phyloP scores from a whole-genome alignment of 1,139 yeast species.

The Pichia sp. region DNA sequence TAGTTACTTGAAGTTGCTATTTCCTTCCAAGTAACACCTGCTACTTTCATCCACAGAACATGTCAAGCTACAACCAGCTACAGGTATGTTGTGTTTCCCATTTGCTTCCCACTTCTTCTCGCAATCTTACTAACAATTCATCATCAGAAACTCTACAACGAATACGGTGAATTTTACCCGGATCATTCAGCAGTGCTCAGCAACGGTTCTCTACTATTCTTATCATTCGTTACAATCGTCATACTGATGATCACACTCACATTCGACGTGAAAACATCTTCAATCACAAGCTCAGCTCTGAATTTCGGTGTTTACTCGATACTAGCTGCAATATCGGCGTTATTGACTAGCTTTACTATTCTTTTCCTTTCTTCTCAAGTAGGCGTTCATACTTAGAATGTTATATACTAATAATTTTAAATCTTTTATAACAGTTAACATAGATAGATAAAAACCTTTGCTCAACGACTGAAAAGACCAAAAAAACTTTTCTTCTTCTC shows the following conservation, averaged over 20 bases:
- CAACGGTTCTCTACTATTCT: not conserved
- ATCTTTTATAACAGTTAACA: not conserved
- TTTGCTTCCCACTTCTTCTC: not conserved
- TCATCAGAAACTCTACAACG: slow-evolving; percentile 3
- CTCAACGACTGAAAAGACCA: slow-evolving; percentile 40
- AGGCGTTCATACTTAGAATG: slow-evolving; percentile 25
- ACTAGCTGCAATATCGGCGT: slow-evolving; percentile 18
- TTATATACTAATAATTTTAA: not conserved
- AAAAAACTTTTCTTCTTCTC: slow-evolving; percentile 38
- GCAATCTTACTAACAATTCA: slow-evolving; percentile 2
- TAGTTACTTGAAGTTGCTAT: too few relatives aligned
- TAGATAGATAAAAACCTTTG: not conserved
- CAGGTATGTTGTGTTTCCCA: slow-evolving; percentile 4
- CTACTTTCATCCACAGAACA: too few relatives aligned
- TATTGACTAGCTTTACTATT: slow-evolving; percentile 24
- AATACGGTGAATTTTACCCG: slow-evolving; percentile 3
- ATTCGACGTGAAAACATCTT: slow-evolving; percentile 6
- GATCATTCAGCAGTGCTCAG: slow-evolving; percentile 2
- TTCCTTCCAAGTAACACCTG: too few relatives aligned
- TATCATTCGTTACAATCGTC: slow-evolving; percentile 4
- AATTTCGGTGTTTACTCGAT: slow-evolving; percentile 14
- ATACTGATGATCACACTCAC: slow-evolving; percentile 8
- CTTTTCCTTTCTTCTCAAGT: slow-evolving; percentile 25
- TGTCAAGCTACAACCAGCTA: slow-evolving; percentile 6
- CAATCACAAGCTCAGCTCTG: not conserved